Percentiles rank a stretch among this genome's conserved stretches.
Conservation (phyloP, 164 flowering plant genomes). For the Piper betle region DNA sequence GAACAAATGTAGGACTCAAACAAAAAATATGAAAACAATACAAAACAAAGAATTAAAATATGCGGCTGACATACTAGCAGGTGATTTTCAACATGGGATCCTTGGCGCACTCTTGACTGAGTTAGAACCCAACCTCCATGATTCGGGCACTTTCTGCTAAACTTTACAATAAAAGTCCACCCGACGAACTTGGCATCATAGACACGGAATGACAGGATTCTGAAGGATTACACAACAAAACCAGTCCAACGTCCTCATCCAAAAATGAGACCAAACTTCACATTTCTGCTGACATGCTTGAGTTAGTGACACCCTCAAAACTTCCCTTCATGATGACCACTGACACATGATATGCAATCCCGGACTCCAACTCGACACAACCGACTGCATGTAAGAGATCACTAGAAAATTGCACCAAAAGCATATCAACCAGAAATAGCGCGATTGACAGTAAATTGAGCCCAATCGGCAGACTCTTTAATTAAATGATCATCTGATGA, state of each 20-base stretch:
- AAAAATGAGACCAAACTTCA: slow-evolving; percentile 16
- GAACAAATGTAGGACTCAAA: slow-evolving; percentile 7
- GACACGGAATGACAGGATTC: neutral
- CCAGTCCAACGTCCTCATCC: slow-evolving; percentile 13
- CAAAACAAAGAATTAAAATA: neutral
- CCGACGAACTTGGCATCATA: neutral
- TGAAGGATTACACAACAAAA: slow-evolving; percentile 1
- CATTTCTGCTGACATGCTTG: slow-evolving; percentile 24
- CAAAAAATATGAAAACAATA: slow-evolving; percentile 2
- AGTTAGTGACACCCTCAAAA: slow-evolving; percentile 25
- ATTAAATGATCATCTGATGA: slow-evolving; percentile 69
- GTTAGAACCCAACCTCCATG: neutral
- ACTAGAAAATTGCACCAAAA: slow-evolving; percentile 25
- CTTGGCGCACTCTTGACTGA: slow-evolving; percentile 1
- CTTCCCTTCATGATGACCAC: slow-evolving; percentile 22
- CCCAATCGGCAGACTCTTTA: slow-evolving; percentile 86
- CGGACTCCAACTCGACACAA: slow-evolving; percentile 36
- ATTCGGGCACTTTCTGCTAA: slow-evolving; percentile 1
- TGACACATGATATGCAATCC: slow-evolving; percentile 43
- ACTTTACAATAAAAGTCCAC: neutral
- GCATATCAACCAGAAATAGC: slow-evolving; percentile 54
- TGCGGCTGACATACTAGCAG: neutral
- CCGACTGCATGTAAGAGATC: slow-evolving; percentile 63
- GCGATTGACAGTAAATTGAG: slow-evolving; percentile 52
- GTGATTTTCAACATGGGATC: slow-evolving; percentile 1